Evolutionary conservation across 495 filamentous ascomycete species (phyloP).

Genomic region (Apiosordaria backusii): DNA sequence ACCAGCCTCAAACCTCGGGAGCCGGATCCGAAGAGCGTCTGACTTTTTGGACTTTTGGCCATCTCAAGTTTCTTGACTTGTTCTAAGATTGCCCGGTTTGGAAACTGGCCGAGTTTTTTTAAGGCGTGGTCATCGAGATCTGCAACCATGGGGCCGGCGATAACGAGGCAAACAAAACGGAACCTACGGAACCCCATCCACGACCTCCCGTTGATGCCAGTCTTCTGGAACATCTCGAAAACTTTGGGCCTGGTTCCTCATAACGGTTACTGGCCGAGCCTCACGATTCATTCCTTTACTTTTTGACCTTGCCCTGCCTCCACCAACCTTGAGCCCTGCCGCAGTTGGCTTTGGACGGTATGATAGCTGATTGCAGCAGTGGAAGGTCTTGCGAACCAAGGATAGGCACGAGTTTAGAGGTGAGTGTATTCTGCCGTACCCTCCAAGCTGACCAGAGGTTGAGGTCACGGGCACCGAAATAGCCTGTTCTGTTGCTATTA

Average conservation of each 20-base stretch:
- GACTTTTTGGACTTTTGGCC: background rate
- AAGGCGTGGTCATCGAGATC: background rate
- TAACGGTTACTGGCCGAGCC: background rate
- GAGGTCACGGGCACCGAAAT: constrained; percentile 1
- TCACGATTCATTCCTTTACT: background rate
- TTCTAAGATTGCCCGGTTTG: background rate
- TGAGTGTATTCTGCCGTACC: no score
- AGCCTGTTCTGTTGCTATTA: background rate
- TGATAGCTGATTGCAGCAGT: no score
- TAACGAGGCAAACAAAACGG: background rate
- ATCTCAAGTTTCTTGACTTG: background rate
- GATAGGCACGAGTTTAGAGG: no score
- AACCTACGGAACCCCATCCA: background rate
- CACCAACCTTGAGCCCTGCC: background rate
- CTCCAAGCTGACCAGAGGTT: background rate
- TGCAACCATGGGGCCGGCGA: background rate
- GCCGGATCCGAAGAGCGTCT: background rate
- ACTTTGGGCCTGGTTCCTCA: no score
- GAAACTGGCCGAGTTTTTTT: background rate
- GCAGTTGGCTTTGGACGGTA: no score
- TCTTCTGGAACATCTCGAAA: background rate
- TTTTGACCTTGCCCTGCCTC: background rate
- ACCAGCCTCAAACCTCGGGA: background rate
- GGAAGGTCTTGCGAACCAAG: no score
- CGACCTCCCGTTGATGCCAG: background rate